Percentiles rank a stretch among this genome's conserved stretches.
These are phyloP conservation scores for Physcia stellaris DNA, from an alignment of 495 filamentous ascomycete genomes.

Conservation along the genomic window DNA sequence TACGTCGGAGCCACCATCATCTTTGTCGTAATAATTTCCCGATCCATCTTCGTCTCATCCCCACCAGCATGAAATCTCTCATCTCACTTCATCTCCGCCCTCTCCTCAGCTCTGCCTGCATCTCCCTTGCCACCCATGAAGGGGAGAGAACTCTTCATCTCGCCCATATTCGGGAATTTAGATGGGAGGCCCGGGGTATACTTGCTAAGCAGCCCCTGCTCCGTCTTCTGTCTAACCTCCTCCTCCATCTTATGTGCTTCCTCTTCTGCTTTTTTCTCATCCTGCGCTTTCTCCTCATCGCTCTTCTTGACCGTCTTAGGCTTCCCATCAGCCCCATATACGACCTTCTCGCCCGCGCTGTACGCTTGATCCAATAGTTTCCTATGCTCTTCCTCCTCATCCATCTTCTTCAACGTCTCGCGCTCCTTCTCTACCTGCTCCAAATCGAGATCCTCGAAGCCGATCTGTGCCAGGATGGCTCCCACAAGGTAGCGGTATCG, in stretches of 20 bases:
- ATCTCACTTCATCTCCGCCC: no score
- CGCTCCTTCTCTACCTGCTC: conserved; percentile 45
- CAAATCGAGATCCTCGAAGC: conserved; percentile 48
- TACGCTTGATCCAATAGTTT: conserved; percentile 33
- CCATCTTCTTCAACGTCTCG: conserved; percentile 37
- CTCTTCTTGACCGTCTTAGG: not conserved
- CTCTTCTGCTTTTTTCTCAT: conserved; percentile 5
- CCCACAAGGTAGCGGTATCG: conserved; percentile 57
- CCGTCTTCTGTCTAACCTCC: conserved; percentile 2
- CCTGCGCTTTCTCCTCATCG: conserved; percentile 9
- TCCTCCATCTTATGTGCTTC: conserved; percentile 5
- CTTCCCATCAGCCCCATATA: conserved; percentile 1
- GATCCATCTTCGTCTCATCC: no score
- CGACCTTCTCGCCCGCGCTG: conserved; percentile 2
- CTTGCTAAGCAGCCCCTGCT: conserved; percentile 2
- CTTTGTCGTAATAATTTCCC: no score
- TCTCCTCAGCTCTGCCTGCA: no score
- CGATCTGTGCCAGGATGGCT: conserved; percentile 51
- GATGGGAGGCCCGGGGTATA: no score
- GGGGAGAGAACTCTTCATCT: no score
- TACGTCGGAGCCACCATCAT: no score
- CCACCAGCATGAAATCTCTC: no score
- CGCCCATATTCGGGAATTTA: no score
- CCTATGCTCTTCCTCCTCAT: conserved; percentile 37
- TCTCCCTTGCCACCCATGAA: no score